These are phyloP conservation scores for Chlamydomonas sphaeroides DNA, from an alignment of 139 green algal species.

Conservation along the genomic window DNA sequence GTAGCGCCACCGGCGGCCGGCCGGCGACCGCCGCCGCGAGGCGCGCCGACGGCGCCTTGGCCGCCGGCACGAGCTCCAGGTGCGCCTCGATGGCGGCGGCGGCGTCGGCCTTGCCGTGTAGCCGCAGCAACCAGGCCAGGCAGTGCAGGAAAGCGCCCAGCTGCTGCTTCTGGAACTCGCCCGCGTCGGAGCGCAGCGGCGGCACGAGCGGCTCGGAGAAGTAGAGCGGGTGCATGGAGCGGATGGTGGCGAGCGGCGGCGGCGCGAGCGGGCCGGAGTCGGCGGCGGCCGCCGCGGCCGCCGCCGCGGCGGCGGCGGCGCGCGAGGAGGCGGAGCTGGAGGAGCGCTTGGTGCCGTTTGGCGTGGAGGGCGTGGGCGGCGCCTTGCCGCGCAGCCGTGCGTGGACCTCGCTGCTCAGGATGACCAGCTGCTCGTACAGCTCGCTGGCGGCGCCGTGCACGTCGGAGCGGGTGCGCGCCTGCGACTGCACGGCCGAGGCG, in stretches of 20 bases:
- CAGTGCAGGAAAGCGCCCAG: slow-evolving; percentile 50
- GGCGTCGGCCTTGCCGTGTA: slow-evolving; percentile 28
- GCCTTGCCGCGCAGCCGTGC: slow-evolving; percentile 11
- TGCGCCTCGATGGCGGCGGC: slow-evolving; percentile 26
- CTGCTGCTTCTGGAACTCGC: slow-evolving; percentile 54
- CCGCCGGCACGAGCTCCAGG: slow-evolving; percentile 31
- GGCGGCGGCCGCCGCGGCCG: background rate
- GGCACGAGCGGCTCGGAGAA: slow-evolving; percentile 54
- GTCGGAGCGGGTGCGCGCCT: slow-evolving; percentile 36
- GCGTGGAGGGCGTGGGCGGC: background rate
- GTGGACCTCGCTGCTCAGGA: slow-evolving; percentile 34
- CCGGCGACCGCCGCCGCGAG: background rate
- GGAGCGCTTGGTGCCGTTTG: slow-evolving; percentile 20
- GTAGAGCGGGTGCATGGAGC: slow-evolving; percentile 55
- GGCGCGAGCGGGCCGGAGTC: slow-evolving; percentile 1
- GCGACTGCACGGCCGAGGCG: slow-evolving; percentile 22
- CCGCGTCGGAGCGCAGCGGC: slow-evolving; percentile 35
- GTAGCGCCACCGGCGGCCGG: background rate
- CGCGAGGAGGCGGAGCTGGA: background rate
- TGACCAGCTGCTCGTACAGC: slow-evolving; percentile 30
- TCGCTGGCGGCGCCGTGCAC: slow-evolving; percentile 33
- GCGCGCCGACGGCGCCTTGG: background rate
- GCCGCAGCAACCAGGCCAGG: slow-evolving; percentile 50
- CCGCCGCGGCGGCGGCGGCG: background rate
- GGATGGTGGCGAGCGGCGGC: slow-evolving; percentile 32